Conservation (phyloP, 257 asterid genomes). For the Salvia rosmarinus region DNA sequence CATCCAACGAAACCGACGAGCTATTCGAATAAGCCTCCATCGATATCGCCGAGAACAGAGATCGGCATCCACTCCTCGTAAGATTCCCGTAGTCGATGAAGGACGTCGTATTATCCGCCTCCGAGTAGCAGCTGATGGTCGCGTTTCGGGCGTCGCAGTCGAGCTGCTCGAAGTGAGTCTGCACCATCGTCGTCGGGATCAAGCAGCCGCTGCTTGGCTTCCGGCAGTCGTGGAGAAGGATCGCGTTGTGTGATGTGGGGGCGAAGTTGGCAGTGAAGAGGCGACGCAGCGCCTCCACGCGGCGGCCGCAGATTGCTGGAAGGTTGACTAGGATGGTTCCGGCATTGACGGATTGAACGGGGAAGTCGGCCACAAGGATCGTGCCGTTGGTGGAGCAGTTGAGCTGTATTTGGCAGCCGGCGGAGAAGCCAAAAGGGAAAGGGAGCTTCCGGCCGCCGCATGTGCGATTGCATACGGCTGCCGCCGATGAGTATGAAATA, state of each 20-base stretch:
- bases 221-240: conserved; percentile 60
- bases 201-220: conserved; percentile 45
- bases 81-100: conserved; percentile 50
- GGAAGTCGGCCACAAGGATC: conserved; percentile 46
- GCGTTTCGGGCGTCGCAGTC: conserved; percentile 45
- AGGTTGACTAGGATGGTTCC: conserved; percentile 50
- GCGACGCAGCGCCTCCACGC: conserved; percentile 44
- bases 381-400: conserved; percentile 61
- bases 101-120: conserved; percentile 39
- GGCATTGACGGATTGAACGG: conserved; percentile 44
- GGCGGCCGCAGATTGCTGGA: conserved; percentile 61
- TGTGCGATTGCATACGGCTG: conserved; percentile 49
- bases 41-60: conserved; percentile 73
- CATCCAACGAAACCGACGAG: conserved; percentile 64
- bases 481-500: conserved; percentile 31
- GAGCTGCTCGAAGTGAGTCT: conserved; percentile 64
- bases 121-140: conserved; percentile 71
- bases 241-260: conserved; percentile 68
- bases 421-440: conserved; percentile 77
- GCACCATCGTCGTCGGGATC: conserved; percentile 67
- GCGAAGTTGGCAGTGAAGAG: conserved; percentile 64
- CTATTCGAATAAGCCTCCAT: conserved; percentile 42
- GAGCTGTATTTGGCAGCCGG: conserved; percentile 63
- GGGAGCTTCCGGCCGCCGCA: conserved; percentile 58
- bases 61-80: conserved; percentile 41